Base-by-base conservation (phyloP, 2,329 filamentous ascomycete genomes). In the Diplodia scrobiculata region DNA sequence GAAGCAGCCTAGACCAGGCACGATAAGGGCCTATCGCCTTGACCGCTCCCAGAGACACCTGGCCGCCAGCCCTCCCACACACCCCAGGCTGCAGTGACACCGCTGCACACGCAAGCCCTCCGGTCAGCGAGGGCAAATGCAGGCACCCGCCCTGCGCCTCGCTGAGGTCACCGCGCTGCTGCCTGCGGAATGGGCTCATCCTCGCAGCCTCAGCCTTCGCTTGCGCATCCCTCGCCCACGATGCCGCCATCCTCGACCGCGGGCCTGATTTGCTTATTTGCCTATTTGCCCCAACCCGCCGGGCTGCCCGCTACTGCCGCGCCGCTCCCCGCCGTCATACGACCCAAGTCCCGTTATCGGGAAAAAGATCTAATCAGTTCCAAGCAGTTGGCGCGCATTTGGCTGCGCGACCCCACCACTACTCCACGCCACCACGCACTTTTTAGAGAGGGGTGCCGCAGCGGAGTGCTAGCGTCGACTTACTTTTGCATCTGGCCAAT, bases 281-380 rank as follows among this genome's bases (percentile, higher is more conserved):
- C 54, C 54, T 41, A 58, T 58, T 58, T 58, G 34, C 54, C 54
- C 32, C 19, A 21, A 19, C 34, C 27, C 29, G 52, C 34, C 34
- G n/a, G 32, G 36, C 55, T 53, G 51, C 25, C 51, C 51, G 34
- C 29, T 34, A 29, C 29, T 13, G 32, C 2, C 32, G 32, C 29
- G n/a, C 32, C 52, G 32, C 52, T 36, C n/a, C 27, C n/a, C 32
- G 34, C 52, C 52, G 9, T 62, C 58, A 47, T 62, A 62, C 25
- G 58, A 62, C 27, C 41, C 58, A 25, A 27, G 45, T 17, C 36
- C 58, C 58, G 58, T 27, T 62, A 62, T 62, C 58, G 58, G 58
- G 3, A 60, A 50, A 21, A 25, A 34, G 58, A 62, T 62, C 58
- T 50, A 19, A 62, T 62, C 41, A 47, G 27, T 34, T 34, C 25